Evolutionary conservation across 352 stramenopile species (phyloP).

Genomic region (Globisporangium emineosum): DNA sequence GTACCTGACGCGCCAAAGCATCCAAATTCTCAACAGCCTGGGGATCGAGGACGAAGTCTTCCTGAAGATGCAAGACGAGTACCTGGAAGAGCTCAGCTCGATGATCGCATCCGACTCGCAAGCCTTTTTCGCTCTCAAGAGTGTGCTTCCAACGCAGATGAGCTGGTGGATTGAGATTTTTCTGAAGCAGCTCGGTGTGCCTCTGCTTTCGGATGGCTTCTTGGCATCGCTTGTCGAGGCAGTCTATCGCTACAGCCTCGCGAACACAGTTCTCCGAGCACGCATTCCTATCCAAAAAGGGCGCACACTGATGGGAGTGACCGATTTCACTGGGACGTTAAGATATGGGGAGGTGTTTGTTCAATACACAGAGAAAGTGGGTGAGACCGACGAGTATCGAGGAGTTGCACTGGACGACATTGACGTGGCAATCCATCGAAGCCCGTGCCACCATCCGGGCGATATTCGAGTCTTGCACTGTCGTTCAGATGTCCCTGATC

Average conservation of each 20-base stretch:
- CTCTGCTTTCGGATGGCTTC: slow-evolving; percentile 43
- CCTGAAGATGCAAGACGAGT: slow-evolving; percentile 68
- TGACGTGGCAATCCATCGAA: slow-evolving; percentile 69
- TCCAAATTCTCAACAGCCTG: slow-evolving; percentile 62
- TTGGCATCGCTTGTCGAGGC: slow-evolving; percentile 48
- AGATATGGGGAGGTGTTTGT: slow-evolving; percentile 76
- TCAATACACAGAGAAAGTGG: slow-evolving; percentile 55
- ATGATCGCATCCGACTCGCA: slow-evolving; percentile 50
- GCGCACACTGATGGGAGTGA: slow-evolving; percentile 73
- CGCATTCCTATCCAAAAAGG: slow-evolving; percentile 72
- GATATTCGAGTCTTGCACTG: slow-evolving; percentile 71
- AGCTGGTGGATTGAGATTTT: slow-evolving; percentile 41
- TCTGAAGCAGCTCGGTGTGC: slow-evolving; percentile 33
- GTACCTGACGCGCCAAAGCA: slow-evolving; percentile 76
- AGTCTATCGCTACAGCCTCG: slow-evolving; percentile 67
- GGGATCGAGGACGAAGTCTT: slow-evolving; percentile 62
- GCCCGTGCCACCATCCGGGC: slow-evolving; percentile 71
- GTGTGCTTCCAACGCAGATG: slow-evolving; percentile 26
- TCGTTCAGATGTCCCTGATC: slow-evolving; percentile 36
- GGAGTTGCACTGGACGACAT: slow-evolving; percentile 29
- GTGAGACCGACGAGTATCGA: slow-evolving; percentile 19
- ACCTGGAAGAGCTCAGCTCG: slow-evolving; percentile 44
- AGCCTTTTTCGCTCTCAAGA: slow-evolving; percentile 52
- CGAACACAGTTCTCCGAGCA: slow-evolving; percentile 68
- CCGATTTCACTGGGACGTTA: slow-evolving; percentile 70